Base-by-base conservation (phyloP, 805 yeast genomes). In the Teunomyces aglyptinius region DNA sequence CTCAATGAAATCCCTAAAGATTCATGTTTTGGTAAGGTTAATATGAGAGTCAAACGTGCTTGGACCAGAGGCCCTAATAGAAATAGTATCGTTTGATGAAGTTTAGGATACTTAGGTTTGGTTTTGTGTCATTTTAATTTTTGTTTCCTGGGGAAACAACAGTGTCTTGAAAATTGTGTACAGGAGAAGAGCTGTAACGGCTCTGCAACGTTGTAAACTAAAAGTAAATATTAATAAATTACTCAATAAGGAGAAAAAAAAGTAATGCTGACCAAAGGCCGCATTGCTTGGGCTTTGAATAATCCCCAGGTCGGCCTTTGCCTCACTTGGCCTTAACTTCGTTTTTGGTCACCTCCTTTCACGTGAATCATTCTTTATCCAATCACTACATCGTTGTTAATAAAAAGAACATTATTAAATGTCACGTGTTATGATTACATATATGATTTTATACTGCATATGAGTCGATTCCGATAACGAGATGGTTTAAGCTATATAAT, bases 11-110 rank as follows among this genome's bases (percentile, higher is more conserved):
- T 67, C 10, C 73, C 75, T 2, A 36, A 33, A 12, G 47, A 51
- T 11, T 67, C 71, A 2, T 68, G 75, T 49, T 70, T 70, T 48
- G 76, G 76, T 5, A 63, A 59, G 36, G 63, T 70, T 32, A 70
- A 68, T 49, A 70, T 70, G 76, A 54, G 76, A 44, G 54, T 50
- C 29, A 65, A 64, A 34, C 49, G 70, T 19, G 76, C 76, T 5
- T 70, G 76, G 76, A 51, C 57, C 2, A 56, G 75, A 31, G 53
- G 55, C 12, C 63, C 52, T 11, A 48, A 52, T 34, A 43, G 39
- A 36, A 36, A 19, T 10, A 20, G 28, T 13, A 36, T 24, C 3
- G 10, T 7, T 2, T 24, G 6, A 24, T 24, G 8, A 24, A 24
- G 26, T 8, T 24, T 19, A 5, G 20, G 20, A 5, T 4, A 19